Percentiles rank a stretch among this genome's conserved stretches.
Evolutionary conservation across 108 stramenopile genomes (phyloP).

Genomic region (Conticribra guillardii): DNA sequence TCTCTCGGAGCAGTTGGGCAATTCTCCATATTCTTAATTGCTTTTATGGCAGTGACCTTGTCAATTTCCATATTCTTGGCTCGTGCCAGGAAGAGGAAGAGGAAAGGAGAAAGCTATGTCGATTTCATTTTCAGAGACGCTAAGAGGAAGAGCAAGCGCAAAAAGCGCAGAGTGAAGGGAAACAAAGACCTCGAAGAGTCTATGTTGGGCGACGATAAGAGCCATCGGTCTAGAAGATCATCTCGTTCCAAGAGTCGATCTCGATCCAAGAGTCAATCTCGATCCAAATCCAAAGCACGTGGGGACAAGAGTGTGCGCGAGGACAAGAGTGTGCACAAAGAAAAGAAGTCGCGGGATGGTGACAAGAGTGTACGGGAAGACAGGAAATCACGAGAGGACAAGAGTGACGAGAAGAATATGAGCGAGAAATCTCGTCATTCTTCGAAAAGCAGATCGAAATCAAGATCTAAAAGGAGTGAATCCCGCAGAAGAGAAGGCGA

Average conservation of each 20-base stretch:
- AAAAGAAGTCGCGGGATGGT: not conserved
- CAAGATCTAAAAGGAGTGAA: not conserved
- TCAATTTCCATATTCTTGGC: constrained; percentile 84
- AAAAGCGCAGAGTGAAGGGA: constrained; percentile 44
- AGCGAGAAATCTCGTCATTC: constrained; percentile 4
- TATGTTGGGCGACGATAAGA: constrained; percentile 57
- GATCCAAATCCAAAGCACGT: constrained; percentile 4
- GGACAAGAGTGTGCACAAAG: not conserved
- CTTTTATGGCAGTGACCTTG: constrained; percentile 83
- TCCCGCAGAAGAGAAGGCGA: constrained; percentile 1
- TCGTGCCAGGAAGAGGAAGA: constrained; percentile 81
- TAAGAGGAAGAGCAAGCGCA: constrained; percentile 54
- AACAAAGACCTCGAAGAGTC: constrained; percentile 60
- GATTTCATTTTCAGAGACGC: constrained; percentile 84
- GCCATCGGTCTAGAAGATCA: constrained; percentile 13
- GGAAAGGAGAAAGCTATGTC: constrained; percentile 82
- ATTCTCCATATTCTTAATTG: constrained; percentile 73
- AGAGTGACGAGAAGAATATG: not conserved
- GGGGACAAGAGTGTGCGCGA: not conserved
- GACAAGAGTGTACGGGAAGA: not conserved
- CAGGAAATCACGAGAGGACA: not conserved
- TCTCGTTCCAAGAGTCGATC: constrained; percentile 5
- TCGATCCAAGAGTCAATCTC: constrained; percentile 33
- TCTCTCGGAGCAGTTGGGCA: constrained; percentile 84
- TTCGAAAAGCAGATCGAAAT: constrained; percentile 13